A percentile compares a stretch with the other conserved stretches of the same genome.
Conservation (phyloP, 495 filamentous ascomycete genomes). For the Aspergillus avenaceus region DNA sequence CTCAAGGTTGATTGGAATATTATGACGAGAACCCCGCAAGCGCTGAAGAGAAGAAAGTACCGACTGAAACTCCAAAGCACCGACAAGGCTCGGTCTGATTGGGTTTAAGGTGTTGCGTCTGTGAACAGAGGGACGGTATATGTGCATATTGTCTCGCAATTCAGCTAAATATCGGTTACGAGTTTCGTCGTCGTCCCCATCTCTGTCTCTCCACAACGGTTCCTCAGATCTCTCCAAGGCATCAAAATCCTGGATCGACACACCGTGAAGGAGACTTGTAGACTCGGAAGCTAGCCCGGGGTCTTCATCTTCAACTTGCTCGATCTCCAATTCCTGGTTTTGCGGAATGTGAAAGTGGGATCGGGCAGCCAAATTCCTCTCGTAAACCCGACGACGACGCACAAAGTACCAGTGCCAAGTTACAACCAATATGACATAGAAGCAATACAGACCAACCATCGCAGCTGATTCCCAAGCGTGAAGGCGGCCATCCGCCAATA, state of each 20-base stretch:
- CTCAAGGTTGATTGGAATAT: constrained; percentile 61
- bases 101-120: constrained; percentile 74
- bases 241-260: constrained; percentile 64
- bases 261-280: constrained; percentile 45
- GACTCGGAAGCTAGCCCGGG: constrained; percentile 49
- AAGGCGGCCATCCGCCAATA: constrained; percentile 80
- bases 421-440: constrained; percentile 87
- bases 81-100: constrained; percentile 89
- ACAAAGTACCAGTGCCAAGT: constrained; percentile 86
- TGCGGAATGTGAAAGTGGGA: constrained; percentile 65
- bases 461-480: constrained; percentile 80
- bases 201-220: constrained; percentile 44
- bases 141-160: constrained; percentile 88
- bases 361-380: constrained; percentile 65
- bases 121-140: constrained; percentile 62
- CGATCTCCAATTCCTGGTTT: constrained; percentile 66
- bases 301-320: constrained; percentile 72
- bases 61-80: constrained; percentile 89
- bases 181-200: constrained; percentile 57
- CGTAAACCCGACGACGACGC: constrained; percentile 52
- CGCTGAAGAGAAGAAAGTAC: constrained; percentile 79
- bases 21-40: constrained; percentile 62
- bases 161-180: constrained; percentile 71
- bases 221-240: constrained; percentile 62
- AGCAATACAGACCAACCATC: constrained; percentile 91